These are phyloP conservation scores for Beauveria sp. DNA, from an alignment of 2,329 filamentous ascomycete species.

Conservation along the genomic window DNA sequence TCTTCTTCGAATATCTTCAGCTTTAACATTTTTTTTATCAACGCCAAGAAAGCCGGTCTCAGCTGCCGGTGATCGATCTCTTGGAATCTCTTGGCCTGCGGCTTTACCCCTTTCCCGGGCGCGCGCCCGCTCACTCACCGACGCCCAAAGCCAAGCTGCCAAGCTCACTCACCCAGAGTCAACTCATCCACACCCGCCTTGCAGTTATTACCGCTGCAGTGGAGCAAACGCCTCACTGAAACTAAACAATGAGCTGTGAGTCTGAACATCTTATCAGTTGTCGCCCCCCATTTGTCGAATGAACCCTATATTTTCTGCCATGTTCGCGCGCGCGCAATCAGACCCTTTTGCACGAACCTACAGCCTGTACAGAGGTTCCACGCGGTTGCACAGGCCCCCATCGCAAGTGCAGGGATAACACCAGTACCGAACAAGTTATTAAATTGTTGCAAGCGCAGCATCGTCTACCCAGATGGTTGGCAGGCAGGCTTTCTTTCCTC, in stretches of 20 bases:
- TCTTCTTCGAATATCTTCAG: not conserved
- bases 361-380: not conserved
- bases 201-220: not conserved
- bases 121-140: not conserved
- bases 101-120: not conserved
- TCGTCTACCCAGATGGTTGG: not conserved
- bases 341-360: not conserved
- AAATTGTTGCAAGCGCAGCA: no score
- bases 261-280: not conserved
- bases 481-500: not conserved
- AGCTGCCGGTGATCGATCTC: not conserved
- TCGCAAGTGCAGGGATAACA: not conserved
- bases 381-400: not conserved
- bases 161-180: not conserved
- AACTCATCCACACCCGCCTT: not conserved
- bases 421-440: not conserved
- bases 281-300: not conserved
- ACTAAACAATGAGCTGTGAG: slow-evolving; percentile 8
- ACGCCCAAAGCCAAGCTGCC: not conserved
- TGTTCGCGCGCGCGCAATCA: not conserved
- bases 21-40: not conserved
- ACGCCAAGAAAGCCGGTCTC: not conserved
- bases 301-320: not conserved
- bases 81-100: slow-evolving; percentile 6
- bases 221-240: not conserved